These are phyloP conservation scores for Fusarium falciforme DNA, from an alignment of 2,329 filamentous ascomycete genomes.

Conservation along the genomic window DNA sequence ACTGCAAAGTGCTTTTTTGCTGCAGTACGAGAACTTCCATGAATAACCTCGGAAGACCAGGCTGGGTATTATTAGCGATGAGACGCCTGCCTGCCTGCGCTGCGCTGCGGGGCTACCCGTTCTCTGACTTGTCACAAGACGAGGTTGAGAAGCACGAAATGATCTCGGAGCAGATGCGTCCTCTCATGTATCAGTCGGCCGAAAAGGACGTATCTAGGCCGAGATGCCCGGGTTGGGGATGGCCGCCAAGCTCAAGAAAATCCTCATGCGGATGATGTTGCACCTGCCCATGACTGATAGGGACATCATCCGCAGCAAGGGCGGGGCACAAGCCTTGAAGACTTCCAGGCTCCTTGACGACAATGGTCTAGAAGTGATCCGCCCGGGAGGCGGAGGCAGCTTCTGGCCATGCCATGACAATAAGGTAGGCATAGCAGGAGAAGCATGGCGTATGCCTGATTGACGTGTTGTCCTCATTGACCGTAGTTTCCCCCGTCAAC, in stretches of 20 bases:
- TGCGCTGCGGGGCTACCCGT: slow-evolving; percentile 3
- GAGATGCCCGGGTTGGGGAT: slow-evolving; percentile 28
- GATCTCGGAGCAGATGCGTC: slow-evolving; percentile 26
- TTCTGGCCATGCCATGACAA: slow-evolving; percentile 15
- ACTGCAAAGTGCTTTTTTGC: slow-evolving; percentile 7
- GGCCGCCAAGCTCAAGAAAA: slow-evolving; percentile 32
- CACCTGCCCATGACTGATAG: slow-evolving; percentile 23
- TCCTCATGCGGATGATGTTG: slow-evolving; percentile 21
- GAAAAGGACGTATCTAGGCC: slow-evolving; percentile 37
- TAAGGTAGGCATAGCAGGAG: slow-evolving; percentile 1
- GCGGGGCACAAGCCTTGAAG: slow-evolving; percentile 31
- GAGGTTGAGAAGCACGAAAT: slow-evolving; percentile 13
- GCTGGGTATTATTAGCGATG: slow-evolving; percentile 10
- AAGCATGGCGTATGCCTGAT: slow-evolving; percentile 14
- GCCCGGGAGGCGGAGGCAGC: slow-evolving; percentile 20
- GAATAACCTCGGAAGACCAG: slow-evolving; percentile 5
- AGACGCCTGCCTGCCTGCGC: background rate
- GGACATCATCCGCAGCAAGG: slow-evolving; percentile 27
- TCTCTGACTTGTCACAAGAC: slow-evolving; percentile 24
- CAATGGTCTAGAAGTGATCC: slow-evolving; percentile 12
- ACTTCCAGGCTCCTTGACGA: slow-evolving; percentile 18
- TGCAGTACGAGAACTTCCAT: slow-evolving; percentile 19
- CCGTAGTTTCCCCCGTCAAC: slow-evolving; percentile 7
- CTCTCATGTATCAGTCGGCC: slow-evolving; percentile 37
- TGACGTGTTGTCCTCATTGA: slow-evolving; percentile 33